Conservation (phyloP, 768 basidiomycete species). For the Boletales sp. region DNA sequence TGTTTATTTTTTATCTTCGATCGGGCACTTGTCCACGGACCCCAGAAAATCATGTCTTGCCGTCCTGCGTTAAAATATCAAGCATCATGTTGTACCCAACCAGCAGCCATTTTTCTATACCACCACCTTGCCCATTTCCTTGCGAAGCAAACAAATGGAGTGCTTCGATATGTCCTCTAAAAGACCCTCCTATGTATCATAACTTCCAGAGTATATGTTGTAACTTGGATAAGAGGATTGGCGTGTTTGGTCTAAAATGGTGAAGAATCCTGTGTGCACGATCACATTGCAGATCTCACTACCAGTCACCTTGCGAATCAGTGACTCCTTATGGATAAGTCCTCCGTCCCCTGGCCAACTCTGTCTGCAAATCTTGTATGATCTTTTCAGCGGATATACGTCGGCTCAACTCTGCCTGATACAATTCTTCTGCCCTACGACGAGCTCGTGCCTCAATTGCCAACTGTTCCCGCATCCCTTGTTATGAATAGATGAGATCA, state of each 20-base stretch:
- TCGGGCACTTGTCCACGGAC: slow-evolving; percentile 16
- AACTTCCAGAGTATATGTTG: slow-evolving; percentile 1
- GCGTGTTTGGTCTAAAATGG: neutral
- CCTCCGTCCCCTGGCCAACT: slow-evolving; percentile 3
- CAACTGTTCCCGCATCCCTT: slow-evolving; percentile 35
- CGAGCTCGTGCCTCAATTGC: slow-evolving; percentile 30
- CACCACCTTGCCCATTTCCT: slow-evolving; percentile 10
- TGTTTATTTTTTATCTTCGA: slow-evolving; percentile 28
- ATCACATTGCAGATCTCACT: neutral
- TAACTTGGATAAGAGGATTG: neutral
- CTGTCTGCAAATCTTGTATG: slow-evolving; percentile 14
- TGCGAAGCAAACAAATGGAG: slow-evolving; percentile 14
- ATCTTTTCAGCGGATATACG: slow-evolving; percentile 31
- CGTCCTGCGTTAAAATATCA: slow-evolving; percentile 21
- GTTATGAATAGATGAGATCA: slow-evolving; percentile 1
- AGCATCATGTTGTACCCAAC: slow-evolving; percentile 25
- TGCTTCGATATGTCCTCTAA: slow-evolving; percentile 16
- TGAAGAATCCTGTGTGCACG: neutral
- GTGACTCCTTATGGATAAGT: neutral
- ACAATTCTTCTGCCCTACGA: slow-evolving; percentile 29
- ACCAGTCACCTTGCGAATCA: neutral
- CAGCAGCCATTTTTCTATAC: slow-evolving; percentile 22
- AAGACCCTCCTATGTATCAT: slow-evolving; percentile 21
- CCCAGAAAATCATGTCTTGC: slow-evolving; percentile 12
- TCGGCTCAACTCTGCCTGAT: slow-evolving; percentile 28